phyloP scores from a whole-genome alignment of 345 rosid species.

The Syzygium grande region DNA sequence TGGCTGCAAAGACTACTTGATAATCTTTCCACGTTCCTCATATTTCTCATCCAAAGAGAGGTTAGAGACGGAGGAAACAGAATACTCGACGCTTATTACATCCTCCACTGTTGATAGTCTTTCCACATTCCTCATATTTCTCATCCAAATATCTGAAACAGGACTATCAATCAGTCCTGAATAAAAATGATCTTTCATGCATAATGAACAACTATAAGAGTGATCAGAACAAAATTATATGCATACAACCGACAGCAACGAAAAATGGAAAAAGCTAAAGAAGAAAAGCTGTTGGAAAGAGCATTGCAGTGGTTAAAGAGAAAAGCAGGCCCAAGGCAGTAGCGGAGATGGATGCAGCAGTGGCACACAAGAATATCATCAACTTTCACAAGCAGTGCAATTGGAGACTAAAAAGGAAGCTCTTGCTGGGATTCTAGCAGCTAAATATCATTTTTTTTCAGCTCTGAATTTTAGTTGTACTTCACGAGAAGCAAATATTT shows the following conservation, averaged over 20 bases:
- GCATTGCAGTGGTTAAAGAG: not conserved
- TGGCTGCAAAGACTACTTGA: not conserved
- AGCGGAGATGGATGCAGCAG: not conserved
- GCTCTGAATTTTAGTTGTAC: fast-evolving
- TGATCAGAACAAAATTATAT: not conserved
- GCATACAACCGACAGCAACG: not conserved
- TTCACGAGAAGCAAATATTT: no score
- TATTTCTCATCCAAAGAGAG: not conserved
- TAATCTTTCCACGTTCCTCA: not conserved
- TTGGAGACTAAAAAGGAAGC: not conserved
- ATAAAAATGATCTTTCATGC: not conserved
- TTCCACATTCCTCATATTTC: not conserved
- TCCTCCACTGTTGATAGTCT: not conserved
- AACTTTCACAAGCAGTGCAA: not conserved
- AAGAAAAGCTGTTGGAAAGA: not conserved
- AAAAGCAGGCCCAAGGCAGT: not conserved
- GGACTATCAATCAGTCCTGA: not conserved
- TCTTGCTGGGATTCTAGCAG: not conserved
- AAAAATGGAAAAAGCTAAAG: no score
- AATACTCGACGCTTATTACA: no score
- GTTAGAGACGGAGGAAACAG: no score
- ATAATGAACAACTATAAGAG: not conserved
- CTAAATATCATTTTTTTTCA: not conserved
- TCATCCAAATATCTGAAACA: not conserved
- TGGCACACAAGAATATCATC: not conserved